Percentiles rank a stretch among this genome's conserved stretches.
Evolutionary conservation across 1,284 basidiomycete species (phyloP).

Genomic region (Marasmius oreades): DNA sequence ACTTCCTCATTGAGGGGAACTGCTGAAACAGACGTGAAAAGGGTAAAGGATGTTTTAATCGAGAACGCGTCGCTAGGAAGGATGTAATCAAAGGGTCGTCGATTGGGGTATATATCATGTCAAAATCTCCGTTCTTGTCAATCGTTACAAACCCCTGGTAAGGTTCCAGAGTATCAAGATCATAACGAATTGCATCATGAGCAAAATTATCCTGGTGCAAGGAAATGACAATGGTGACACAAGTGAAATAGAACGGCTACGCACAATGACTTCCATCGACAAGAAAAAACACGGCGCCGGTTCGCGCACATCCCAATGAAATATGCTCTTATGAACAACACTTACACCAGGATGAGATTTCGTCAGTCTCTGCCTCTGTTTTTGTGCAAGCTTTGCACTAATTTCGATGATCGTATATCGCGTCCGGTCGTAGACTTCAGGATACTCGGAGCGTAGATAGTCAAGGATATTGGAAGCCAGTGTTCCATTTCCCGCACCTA

Average conservation of each 20-base stretch:
- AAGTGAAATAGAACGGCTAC: conserved; percentile 25
- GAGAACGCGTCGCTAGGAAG: conserved; percentile 64
- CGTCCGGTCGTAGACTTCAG: conserved; percentile 90
- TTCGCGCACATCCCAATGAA: conserved; percentile 80
- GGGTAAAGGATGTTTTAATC: conserved; percentile 51
- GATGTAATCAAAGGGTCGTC: conserved; percentile 81
- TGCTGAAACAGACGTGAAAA: conserved; percentile 58
- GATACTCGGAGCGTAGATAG: conserved; percentile 75
- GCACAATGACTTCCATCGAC: conserved; percentile 92
- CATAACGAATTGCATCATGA: conserved; percentile 93
- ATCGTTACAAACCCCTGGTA: conserved; percentile 85
- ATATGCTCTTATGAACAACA: conserved; percentile 81
- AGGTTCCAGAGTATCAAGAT: conserved; percentile 73
- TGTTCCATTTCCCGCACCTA: conserved; percentile 97
- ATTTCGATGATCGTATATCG: conserved; percentile 95
- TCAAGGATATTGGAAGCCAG: conserved; percentile 87
- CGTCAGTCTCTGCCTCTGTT: conserved; percentile 65
- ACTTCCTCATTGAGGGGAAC: conserved; percentile 51
- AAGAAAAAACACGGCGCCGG: conserved; percentile 89
- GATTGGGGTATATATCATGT: conserved; percentile 81
- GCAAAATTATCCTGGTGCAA: conserved; percentile 86
- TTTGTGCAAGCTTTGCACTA: conserved; percentile 69
- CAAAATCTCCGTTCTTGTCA: conserved; percentile 82
- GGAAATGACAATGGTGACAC: conserved; percentile 1
- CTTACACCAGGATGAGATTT: conserved; percentile 60